Evolutionary conservation across 805 yeast genomes (phyloP), one percentile per base, ranked within the genome.

Genomic region (Kodamaea restingae): DNA sequence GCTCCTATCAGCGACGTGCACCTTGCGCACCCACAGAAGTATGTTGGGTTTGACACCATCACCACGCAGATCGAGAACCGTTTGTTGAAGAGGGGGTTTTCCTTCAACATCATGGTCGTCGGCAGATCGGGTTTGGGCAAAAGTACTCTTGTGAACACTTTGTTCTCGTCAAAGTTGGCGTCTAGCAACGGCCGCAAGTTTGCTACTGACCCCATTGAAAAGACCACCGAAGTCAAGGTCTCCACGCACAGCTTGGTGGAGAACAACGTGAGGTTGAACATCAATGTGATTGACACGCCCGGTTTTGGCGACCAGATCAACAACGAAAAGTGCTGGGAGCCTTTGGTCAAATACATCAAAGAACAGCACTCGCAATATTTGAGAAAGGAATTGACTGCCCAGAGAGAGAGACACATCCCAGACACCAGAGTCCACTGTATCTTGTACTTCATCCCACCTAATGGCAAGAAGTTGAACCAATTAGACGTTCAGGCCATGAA

Each of bases 271-370:
- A 80, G 81, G 46, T 77, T 93, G 59, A 83, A 83, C 54, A 69
- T 93, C 47, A 90, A 88, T 53, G 80, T 93, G 40, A 86, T 93
- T 57, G 98, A 93, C 60, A 93, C 98, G 3, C 98, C 98, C 15
- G 98, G 98, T 11, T 93, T 88, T 70, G 98, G 96, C 28, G 98
- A 93, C 71, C 96, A 86, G 66, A 84, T 93, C 50, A 86, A 88
- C 68, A 90, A 90, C 64, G 95, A 86, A 54, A 85, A 84, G 64
- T 88, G 95, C 65, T 91, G 97, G 96, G 98, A 90, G 53, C 96
- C 96, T 38, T 81, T 90, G 46, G 82, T 90, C 48, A 88, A 87
- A 65, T 90, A 88, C 66, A 87, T 90, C 60, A 90, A 90, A 67
- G 97, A 90, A 64, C 97, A 90, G 66, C 95, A 90, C 62, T 84